These are phyloP conservation scores for Sugiyamaella japonica DNA, from an alignment of 1,139 yeast genomes.

Conservation along the genomic window DNA sequence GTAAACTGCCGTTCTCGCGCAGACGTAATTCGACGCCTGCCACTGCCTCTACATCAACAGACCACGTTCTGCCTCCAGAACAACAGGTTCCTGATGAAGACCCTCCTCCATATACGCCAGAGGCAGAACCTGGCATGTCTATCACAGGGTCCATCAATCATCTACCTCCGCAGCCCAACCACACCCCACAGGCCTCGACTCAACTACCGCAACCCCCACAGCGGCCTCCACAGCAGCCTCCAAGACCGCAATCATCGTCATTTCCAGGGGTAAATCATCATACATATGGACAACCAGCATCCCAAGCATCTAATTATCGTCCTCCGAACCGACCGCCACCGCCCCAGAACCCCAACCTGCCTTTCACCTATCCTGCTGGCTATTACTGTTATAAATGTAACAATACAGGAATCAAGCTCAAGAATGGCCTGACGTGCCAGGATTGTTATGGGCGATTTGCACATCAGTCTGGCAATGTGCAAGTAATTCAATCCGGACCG, in stretches of 20 bases:
- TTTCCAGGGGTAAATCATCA: slow-evolving; percentile 10
- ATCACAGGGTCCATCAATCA: slow-evolving; percentile 19
- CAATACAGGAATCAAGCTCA: slow-evolving; percentile 70
- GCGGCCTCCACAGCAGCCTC: slow-evolving; percentile 9
- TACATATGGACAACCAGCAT: slow-evolving; percentile 9
- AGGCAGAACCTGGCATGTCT: slow-evolving; percentile 25
- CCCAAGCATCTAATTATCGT: not conserved
- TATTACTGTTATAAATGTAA: slow-evolving; percentile 68
- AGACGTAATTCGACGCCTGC: not conserved
- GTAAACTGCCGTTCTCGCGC: not conserved
- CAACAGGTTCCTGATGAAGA: slow-evolving; percentile 28
- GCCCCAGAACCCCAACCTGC: slow-evolving; percentile 43
- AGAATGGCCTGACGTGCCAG: slow-evolving; percentile 66
- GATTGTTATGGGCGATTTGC: slow-evolving; percentile 71
- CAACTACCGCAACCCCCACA: not conserved
- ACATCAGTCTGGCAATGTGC: slow-evolving; percentile 34
- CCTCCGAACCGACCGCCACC: slow-evolving; percentile 13
- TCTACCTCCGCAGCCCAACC: slow-evolving; percentile 12
- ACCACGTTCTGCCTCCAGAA: slow-evolving; percentile 25
- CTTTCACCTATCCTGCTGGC: slow-evolving; percentile 67
- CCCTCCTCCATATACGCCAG: slow-evolving; percentile 35
- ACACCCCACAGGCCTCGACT: not conserved
- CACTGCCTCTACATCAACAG: slow-evolving; percentile 1
- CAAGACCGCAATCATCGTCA: slow-evolving; percentile 13
- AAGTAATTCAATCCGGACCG: slow-evolving; percentile 13